Evolutionary conservation across 352 stramenopile genomes (phyloP).

Genomic region (Phytophthora ohioensis): DNA sequence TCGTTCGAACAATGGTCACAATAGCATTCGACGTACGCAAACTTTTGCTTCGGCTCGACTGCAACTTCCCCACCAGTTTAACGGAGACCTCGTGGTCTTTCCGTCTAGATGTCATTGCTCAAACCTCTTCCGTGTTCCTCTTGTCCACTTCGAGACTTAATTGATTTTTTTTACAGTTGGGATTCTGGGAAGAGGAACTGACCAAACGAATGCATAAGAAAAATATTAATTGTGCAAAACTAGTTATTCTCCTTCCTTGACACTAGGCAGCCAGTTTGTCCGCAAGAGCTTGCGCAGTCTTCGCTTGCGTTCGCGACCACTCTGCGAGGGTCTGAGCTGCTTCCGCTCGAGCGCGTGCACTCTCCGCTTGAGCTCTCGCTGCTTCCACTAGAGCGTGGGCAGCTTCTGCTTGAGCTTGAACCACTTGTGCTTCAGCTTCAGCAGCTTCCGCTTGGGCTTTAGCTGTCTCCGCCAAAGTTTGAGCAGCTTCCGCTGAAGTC

Average conservation of each 20-base stretch:
- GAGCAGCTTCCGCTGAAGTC: slow-evolving; percentile 20
- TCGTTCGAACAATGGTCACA: too few relatives aligned
- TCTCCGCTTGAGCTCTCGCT: slow-evolving; percentile 30
- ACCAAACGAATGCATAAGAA: background rate
- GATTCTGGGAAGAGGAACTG: background rate
- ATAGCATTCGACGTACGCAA: too few relatives aligned
- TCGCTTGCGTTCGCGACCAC: slow-evolving; percentile 25
- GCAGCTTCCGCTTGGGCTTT: slow-evolving; percentile 36
- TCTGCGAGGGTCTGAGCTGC: slow-evolving; percentile 28
- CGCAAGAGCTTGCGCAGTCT: slow-evolving; percentile 19
- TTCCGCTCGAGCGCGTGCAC: slow-evolving; percentile 23
- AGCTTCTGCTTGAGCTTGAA: slow-evolving; percentile 38
- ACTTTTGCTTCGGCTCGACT: too few relatives aligned
- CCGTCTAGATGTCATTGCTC: too few relatives aligned
- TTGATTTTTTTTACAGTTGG: too few relatives aligned
- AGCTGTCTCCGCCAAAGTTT: slow-evolving; percentile 24
- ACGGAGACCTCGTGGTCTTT: too few relatives aligned
- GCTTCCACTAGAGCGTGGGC: slow-evolving; percentile 29
- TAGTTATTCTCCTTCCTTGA: background rate
- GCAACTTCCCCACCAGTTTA: too few relatives aligned
- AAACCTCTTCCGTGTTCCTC: too few relatives aligned
- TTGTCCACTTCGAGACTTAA: too few relatives aligned
- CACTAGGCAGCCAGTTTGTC: slow-evolving; percentile 16
- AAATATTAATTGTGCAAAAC: background rate
- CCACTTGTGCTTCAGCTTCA: slow-evolving; percentile 29